Percentiles rank a stretch among this genome's conserved stretches.
Conservation (phyloP, 1,284 basidiomycete species). For the Trametes versicolor region DNA sequence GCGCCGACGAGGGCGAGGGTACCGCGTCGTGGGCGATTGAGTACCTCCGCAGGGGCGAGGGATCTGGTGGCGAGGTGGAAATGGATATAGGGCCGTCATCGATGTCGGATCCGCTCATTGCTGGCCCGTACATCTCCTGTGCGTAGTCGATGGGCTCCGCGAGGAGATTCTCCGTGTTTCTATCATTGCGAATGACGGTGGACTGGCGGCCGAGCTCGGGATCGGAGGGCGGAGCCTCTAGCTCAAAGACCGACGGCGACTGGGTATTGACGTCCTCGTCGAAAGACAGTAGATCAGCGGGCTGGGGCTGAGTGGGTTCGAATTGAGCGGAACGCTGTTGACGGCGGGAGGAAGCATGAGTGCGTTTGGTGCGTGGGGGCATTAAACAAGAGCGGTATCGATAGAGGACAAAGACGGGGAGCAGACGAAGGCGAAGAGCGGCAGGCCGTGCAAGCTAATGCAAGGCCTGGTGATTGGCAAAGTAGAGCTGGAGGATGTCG, state of each 20-base stretch:
- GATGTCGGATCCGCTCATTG: slow-evolving; percentile 29
- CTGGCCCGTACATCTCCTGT: slow-evolving; percentile 18
- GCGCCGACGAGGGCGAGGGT: background rate
- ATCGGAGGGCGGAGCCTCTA: slow-evolving; percentile 31
- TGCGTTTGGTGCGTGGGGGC: slow-evolving; percentile 42
- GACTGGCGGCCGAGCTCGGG: slow-evolving; percentile 31
- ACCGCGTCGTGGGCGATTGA: slow-evolving; percentile 14
- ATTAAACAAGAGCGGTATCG: slow-evolving; percentile 41
- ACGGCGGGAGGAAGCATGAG: slow-evolving; percentile 35
- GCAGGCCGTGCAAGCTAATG: slow-evolving; percentile 42
- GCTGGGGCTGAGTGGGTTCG: slow-evolving; percentile 13
- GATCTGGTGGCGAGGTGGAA: slow-evolving; percentile 29
- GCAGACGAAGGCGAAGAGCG: background rate
- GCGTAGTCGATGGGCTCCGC: slow-evolving; percentile 13
- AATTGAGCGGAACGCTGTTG: slow-evolving; percentile 31
- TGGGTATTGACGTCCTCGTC: slow-evolving; percentile 18
- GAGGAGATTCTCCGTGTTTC: background rate
- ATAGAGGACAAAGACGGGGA: slow-evolving; percentile 19
- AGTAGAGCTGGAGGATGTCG: background rate
- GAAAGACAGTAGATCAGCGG: slow-evolving; percentile 26
- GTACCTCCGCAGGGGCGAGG: slow-evolving; percentile 25
- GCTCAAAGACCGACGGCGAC: slow-evolving; percentile 27
- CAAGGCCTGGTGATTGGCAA: slow-evolving; percentile 29
- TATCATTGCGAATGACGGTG: slow-evolving; percentile 23
- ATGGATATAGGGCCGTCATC: slow-evolving; percentile 33